phyloP scores from a whole-genome alignment of 2,329 filamentous ascomycete species.

The Xylaria polymorpha region DNA sequence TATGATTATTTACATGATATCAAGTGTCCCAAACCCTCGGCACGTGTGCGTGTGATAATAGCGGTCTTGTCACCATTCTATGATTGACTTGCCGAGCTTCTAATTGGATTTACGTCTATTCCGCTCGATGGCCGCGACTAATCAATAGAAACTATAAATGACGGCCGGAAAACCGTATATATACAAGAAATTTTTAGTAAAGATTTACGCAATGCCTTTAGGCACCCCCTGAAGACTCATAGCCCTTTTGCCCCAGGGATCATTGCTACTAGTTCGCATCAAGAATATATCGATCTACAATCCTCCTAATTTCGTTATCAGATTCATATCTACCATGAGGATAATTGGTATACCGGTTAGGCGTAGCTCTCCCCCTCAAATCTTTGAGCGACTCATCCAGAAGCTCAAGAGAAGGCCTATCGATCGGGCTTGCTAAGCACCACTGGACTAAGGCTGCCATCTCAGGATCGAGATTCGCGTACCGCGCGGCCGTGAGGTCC shows the following conservation, averaged over 20 bases:
- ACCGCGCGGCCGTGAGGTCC: not conserved
- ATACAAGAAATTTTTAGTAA: not conserved
- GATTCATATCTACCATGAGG: not conserved
- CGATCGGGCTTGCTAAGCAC: not conserved
- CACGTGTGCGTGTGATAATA: too few relatives aligned
- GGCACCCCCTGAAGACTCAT: not conserved
- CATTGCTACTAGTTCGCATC: not conserved
- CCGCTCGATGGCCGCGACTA: not conserved
- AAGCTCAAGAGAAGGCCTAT: not conserved
- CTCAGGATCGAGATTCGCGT: constrained; percentile 8
- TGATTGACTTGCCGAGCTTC: not conserved
- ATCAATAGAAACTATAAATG: too few relatives aligned
- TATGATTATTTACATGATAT: too few relatives aligned
- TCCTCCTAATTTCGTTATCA: not conserved
- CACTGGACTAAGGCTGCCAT: constrained; percentile 10
- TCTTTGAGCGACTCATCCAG: not conserved
- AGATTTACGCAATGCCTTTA: not conserved
- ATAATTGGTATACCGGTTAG: not conserved
- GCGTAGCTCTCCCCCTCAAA: not conserved
- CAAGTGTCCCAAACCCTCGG: too few relatives aligned
- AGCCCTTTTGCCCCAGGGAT: too few relatives aligned
- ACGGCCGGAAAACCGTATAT: not conserved
- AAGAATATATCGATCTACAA: constrained; percentile 2
- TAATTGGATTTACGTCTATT: not conserved
- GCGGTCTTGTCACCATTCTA: too few relatives aligned